Evolutionary conservation across 129 eudicot genomes (phyloP).

Genomic region (Deinandra increscens): DNA sequence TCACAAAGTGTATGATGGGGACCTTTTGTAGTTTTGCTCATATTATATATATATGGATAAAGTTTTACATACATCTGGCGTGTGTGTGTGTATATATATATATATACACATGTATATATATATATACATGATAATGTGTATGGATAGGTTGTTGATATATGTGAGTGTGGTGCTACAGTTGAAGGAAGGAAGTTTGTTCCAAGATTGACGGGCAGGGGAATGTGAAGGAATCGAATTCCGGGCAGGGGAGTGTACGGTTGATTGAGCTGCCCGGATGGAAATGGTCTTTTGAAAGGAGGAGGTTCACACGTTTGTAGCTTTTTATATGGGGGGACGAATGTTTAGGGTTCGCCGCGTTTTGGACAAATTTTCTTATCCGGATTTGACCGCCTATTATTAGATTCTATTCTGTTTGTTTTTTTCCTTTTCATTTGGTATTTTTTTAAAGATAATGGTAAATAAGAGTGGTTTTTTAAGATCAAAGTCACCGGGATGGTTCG

Average conservation of each 20-base stretch:
- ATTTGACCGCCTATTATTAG: constrained; percentile 6
- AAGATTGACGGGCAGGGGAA: constrained; percentile 45
- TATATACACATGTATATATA: constrained; percentile 17
- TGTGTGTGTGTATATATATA: constrained; percentile 1
- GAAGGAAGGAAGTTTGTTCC: constrained; percentile 39
- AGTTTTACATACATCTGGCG: not conserved
- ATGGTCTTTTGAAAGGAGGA: constrained; percentile 19
- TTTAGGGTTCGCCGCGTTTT: constrained; percentile 42
- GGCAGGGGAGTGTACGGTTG: constrained; percentile 35
- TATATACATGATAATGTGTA: constrained; percentile 1
- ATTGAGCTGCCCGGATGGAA: constrained; percentile 30
- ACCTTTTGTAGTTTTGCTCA: not conserved
- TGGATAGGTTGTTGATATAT: constrained; percentile 33
- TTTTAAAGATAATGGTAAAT: too few relatives aligned
- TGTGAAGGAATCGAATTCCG: constrained; percentile 29
- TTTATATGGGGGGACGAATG: constrained; percentile 16
- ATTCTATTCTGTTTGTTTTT: not conserved
- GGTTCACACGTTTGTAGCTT: constrained; percentile 30
- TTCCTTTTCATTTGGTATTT: too few relatives aligned
- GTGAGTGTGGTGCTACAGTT: constrained; percentile 19
- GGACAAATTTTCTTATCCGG: not conserved
- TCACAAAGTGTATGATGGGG: constrained; percentile 11
- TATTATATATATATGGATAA: constrained; percentile 16
- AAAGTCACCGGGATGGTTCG: too few relatives aligned
- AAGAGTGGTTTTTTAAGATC: too few relatives aligned